Evolutionary conservation across 2,329 filamentous ascomycete species (phyloP).

Genomic region (Phoma sp.): DNA sequence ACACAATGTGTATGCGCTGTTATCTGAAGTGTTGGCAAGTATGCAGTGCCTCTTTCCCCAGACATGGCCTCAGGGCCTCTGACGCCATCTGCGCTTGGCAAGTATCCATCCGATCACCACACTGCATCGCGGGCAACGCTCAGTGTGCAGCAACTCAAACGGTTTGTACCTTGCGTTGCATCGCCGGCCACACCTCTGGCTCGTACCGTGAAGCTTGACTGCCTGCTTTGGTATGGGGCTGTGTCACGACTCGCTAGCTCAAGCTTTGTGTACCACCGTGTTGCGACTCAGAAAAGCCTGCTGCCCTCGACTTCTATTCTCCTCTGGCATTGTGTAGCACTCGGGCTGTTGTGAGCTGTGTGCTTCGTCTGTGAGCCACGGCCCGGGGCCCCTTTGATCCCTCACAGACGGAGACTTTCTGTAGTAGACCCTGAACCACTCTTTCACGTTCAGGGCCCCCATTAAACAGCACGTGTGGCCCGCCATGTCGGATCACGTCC

Average conservation of each 20-base stretch:
- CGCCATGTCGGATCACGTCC: not conserved
- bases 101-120: not conserved
- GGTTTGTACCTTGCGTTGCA: not conserved
- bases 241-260: slow-evolving; percentile 2
- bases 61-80: slow-evolving; percentile 11
- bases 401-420: too few relatives aligned
- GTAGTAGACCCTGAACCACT: not conserved
- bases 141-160: not conserved
- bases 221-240: not conserved
- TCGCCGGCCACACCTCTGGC: not conserved
- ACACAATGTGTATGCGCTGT: slow-evolving; percentile 2
- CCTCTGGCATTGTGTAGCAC: too few relatives aligned
- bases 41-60: slow-evolving; percentile 1
- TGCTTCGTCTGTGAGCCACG: too few relatives aligned
- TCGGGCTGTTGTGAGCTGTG: too few relatives aligned
- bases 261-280: not conserved
- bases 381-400: too few relatives aligned
- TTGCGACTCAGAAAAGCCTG: not conserved
- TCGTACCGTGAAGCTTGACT: not conserved
- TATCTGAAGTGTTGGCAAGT: slow-evolving; percentile 2
- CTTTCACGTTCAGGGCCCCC: not conserved
- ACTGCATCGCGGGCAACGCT: not conserved
- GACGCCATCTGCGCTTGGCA: slow-evolving; percentile 9
- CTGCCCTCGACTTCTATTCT: not conserved
- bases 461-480: slow-evolving; percentile 2